Base-by-base conservation (phyloP, 495 filamentous ascomycete species). In the Baudoinia panamericana region DNA sequence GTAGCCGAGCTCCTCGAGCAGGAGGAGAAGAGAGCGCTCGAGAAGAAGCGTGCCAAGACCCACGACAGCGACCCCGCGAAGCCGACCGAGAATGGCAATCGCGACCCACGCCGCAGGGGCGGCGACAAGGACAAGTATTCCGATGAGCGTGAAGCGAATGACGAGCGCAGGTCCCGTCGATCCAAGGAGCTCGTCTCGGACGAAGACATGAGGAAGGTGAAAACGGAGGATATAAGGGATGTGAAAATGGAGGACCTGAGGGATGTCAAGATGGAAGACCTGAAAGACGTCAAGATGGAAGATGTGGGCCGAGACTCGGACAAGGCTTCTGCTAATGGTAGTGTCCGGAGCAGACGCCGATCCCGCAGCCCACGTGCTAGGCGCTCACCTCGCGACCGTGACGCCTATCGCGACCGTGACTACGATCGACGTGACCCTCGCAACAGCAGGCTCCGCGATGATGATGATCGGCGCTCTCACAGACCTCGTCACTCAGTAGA, bases 301-400 rank as follows among this genome's bases (percentile, higher is more conserved):
- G 39, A 43, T 22, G 36, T 17, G 12, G 19, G 9, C 33, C 5
- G 16, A 9, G 17, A 10, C 22, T 8, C 8, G 12, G 18, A 92
- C 50, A 71, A 79, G 58, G 84, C 82, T 58, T 80, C 77, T 66
- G 77, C 76, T 67, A 73, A 76, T 66, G 76, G 75, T 56, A 85
- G 84, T 38, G 25, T 41, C 63, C 74, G 82, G 66, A 84, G 78
- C 72, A 82, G 80, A 66, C 77, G 76, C 60, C 72, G 82, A 67
- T 84, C 80, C 65, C 71, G 78, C 60, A 88, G 80, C 58, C 78
- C 80, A 57, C 74, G 76, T 48, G 79, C 77, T 69, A 81, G 82
- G 54, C 84, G 83, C 30, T 8, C 11, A 5, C 30, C 38, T 28
- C 34, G 44, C 21, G 53, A 43, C 19, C 56, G 50, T 6, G 58